A percentile compares a stretch with the other conserved stretches of the same genome.
Conservation (phyloP, 2,329 filamentous ascomycete genomes). For the Hypoxylon rubiginosum region DNA sequence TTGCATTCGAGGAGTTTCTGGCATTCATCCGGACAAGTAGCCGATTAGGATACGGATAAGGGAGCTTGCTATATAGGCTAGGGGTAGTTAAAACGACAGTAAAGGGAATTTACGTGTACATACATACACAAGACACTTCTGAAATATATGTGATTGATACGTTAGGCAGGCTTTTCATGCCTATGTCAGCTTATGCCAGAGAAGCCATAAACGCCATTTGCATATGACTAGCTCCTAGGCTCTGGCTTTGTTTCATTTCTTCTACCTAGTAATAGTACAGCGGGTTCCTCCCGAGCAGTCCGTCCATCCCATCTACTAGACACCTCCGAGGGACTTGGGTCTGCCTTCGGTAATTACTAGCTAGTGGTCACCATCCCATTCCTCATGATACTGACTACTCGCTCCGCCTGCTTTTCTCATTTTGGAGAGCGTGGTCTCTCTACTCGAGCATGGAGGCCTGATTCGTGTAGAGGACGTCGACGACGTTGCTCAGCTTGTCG, state of each 20-base stretch:
- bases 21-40: not conserved
- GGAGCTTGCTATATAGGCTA: not conserved
- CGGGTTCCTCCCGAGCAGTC: conserved; percentile 6
- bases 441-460: conserved; percentile 96
- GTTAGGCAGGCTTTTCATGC: not conserved
- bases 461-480: conserved; percentile 97
- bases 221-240: conserved; percentile 10
- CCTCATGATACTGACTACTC: not conserved
- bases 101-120: not conserved
- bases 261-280: conserved; percentile 39
- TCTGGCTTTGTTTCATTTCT: conserved; percentile 6
- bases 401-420: not conserved
- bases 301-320: not conserved
- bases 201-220: conserved; percentile 22
- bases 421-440: no score
- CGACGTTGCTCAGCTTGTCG: conserved; percentile 96
- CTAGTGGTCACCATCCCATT: no score
- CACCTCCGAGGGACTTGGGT: not conserved
- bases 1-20: not conserved
- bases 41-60: not conserved
- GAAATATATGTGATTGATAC: not conserved
- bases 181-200: conserved; percentile 7
- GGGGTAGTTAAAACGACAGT: not conserved
- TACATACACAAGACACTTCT: not conserved
- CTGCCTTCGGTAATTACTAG: not conserved